phyloP scores from a whole-genome alignment of 2,329 filamentous ascomycete genomes.

The Aspergillus sp. region DNA sequence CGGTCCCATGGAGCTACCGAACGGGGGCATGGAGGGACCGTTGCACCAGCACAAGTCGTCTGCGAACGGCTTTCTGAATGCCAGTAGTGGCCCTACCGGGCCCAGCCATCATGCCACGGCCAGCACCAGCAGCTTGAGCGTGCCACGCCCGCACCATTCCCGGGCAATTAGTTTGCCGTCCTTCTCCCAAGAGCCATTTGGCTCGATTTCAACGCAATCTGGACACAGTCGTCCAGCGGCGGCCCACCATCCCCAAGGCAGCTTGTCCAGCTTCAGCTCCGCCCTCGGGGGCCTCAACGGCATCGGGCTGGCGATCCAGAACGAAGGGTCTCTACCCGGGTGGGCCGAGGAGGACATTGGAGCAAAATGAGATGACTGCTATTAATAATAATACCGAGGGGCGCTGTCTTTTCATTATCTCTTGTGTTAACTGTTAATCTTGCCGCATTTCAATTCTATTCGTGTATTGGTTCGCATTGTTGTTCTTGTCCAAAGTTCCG shows the following conservation, averaged over 20 bases:
- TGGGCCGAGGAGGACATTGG: conserved; percentile 57
- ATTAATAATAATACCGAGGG: conserved; percentile 5
- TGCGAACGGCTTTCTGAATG: conserved; percentile 51
- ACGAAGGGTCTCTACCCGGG: conserved; percentile 48
- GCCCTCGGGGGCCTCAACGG: conserved; percentile 49
- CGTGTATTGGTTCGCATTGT: conserved; percentile 17
- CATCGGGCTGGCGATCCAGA: conserved; percentile 52
- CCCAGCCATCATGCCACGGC: conserved; percentile 65
- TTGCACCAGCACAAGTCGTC: conserved; percentile 52
- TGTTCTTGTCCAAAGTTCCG: conserved; percentile 17
- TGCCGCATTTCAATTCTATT: conserved; percentile 12
- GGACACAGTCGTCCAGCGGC: conserved; percentile 27
- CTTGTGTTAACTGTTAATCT: conserved; percentile 7
- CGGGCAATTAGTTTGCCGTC: conserved; percentile 82
- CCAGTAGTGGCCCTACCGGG: conserved; percentile 51
- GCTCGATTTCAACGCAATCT: conserved; percentile 28
- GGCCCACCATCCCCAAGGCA: conserved; percentile 38
- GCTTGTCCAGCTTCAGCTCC: conserved; percentile 50
- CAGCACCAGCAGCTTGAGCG: conserved; percentile 46
- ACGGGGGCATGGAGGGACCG: conserved; percentile 41
- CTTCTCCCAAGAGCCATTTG: conserved; percentile 52
- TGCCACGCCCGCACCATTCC: conserved; percentile 53
- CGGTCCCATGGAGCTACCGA: conserved; percentile 54
- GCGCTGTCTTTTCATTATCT: too few species aligned
- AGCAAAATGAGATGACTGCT: conserved; percentile 37